Base-by-base conservation (phyloP, 2,329 filamentous ascomycete species). In the Amesomyces nigricolor region DNA sequence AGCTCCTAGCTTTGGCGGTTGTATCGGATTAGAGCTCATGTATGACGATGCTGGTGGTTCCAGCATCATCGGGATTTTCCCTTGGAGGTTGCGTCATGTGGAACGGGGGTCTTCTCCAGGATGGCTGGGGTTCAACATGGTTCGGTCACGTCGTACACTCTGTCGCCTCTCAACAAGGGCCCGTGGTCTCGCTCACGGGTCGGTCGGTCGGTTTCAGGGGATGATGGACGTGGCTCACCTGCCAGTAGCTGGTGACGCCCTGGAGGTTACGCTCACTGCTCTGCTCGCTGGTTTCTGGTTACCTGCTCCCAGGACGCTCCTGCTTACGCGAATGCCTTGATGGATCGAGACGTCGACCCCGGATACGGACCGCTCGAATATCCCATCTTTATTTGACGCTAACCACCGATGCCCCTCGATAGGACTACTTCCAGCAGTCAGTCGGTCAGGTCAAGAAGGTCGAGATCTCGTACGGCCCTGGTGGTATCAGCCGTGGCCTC, bases 401-500 rank as follows among this genome's bases (percentile, higher is more conserved):
- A 90, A 83, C 90, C 85, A 73, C 76, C 71, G 68, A 69, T 73
- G 77, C 78, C 72, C 73, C 74, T 72, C 73, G 76, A 74, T 90
- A 99, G 94, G 94, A 99, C 77, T 99, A 97, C 75, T 97, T 99
- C 73, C 76, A 80, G 68, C 87, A 89, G 69, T 87, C 89, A 66
- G 85, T 96, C 71, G 92, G 91, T 64, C 83, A 88, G 61, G 89
- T 97, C 74, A 96, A 95, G 81, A 87, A 82, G 73, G 89, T 95
- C 62, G 86, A 94, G 65, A 79, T 99, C 66, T 90, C 89, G 50
- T 99, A 99, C 75, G 94, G 92, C 67, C 89, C 92, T 62, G 90
- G 89, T 70, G 92, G 92, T 62, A 83, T 86, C 64, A 96, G 91
- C 80, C 89, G 91, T 69, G 94, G 94, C 63, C 89, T 92, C 68